Percentiles rank a stretch among this genome's conserved stretches.
Conservation (phyloP, 2,329 filamentous ascomycete species). For the Trichocomaceae sp. region DNA sequence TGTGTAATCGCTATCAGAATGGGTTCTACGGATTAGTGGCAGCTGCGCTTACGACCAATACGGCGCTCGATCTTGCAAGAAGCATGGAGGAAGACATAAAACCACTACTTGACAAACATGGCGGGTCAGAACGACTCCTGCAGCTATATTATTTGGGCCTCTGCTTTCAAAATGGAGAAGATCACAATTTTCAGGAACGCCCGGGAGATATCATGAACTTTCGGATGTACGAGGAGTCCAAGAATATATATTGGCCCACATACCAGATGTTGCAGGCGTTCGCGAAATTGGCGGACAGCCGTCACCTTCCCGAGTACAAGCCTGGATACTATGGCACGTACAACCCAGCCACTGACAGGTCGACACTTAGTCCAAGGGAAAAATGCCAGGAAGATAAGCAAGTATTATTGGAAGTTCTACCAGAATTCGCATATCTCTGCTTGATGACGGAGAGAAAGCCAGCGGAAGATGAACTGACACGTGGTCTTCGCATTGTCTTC, state of each 20-base stretch:
- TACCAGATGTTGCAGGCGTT: constrained; percentile 15
- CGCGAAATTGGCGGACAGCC: not conserved
- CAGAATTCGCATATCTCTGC: constrained; percentile 23
- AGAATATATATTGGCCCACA: constrained; percentile 14
- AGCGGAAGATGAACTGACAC: constrained; percentile 34
- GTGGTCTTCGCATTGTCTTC: constrained; percentile 28
- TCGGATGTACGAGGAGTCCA: constrained; percentile 14
- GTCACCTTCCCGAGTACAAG: constrained; percentile 12
- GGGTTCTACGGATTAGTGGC: too few species aligned
- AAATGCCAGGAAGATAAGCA: constrained; percentile 34
- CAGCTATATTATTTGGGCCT: constrained; percentile 9
- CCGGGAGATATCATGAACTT: constrained; percentile 16
- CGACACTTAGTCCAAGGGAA: constrained; percentile 20
- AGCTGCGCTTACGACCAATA: too few species aligned
- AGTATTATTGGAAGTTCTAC: constrained; percentile 29
- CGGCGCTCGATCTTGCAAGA: constrained; percentile 21
- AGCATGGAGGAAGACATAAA: constrained; percentile 19
- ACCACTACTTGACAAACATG: constrained; percentile 14
- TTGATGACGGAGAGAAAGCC: constrained; percentile 14
- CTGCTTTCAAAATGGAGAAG: constrained; percentile 9
- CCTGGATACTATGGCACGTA: constrained; percentile 16
- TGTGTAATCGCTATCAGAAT: too few species aligned
- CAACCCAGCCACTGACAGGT: constrained; percentile 15
- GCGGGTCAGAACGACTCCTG: constrained; percentile 13
- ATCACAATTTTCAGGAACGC: constrained; percentile 9